phyloP scores from a whole-genome alignment of 805 yeast genomes.

The Scheffersomyces amazonensis region DNA sequence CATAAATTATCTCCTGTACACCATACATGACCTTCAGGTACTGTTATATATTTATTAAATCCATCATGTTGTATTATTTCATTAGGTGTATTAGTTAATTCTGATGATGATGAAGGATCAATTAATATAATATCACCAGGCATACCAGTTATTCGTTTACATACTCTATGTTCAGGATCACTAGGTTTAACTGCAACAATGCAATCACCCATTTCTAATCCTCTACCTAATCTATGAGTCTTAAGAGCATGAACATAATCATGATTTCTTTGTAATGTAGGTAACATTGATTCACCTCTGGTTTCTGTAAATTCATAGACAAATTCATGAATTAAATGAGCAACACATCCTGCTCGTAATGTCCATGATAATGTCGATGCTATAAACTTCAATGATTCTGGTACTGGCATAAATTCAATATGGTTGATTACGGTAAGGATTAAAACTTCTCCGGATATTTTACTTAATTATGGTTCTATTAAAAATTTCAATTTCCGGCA shows the following conservation, averaged over 20 bases:
- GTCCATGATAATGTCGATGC: constrained; percentile 46
- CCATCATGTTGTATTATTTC: constrained; percentile 34
- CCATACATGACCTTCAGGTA: constrained; percentile 97
- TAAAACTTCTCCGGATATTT: too few species aligned
- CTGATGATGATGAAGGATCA: constrained; percentile 69
- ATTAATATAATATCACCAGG: constrained; percentile 84
- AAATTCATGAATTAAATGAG: constrained; percentile 66
- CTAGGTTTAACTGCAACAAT: constrained; percentile 89
- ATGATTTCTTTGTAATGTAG: constrained; percentile 70
- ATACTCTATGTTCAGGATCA: constrained; percentile 78
- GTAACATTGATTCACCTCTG: constrained; percentile 93
- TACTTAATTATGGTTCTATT: too few species aligned
- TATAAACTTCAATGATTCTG: constrained; percentile 23
- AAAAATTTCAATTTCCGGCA: too few species aligned
- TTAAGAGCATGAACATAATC: constrained; percentile 83
- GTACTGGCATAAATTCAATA: constrained; percentile 11
- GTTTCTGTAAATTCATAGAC: constrained; percentile 78
- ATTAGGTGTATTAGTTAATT: constrained; percentile 29
- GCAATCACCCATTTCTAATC: constrained; percentile 77
- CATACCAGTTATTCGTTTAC: constrained; percentile 94
- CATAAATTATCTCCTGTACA: constrained; percentile 92
- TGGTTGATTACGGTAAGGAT: too few species aligned
- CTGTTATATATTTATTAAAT: constrained; percentile 58
- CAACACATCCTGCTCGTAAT: constrained; percentile 57
- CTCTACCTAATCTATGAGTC: constrained; percentile 57